Conservation (phyloP, 2,329 filamentous ascomycete genomes). For the Clarireedia hainanense region DNA sequence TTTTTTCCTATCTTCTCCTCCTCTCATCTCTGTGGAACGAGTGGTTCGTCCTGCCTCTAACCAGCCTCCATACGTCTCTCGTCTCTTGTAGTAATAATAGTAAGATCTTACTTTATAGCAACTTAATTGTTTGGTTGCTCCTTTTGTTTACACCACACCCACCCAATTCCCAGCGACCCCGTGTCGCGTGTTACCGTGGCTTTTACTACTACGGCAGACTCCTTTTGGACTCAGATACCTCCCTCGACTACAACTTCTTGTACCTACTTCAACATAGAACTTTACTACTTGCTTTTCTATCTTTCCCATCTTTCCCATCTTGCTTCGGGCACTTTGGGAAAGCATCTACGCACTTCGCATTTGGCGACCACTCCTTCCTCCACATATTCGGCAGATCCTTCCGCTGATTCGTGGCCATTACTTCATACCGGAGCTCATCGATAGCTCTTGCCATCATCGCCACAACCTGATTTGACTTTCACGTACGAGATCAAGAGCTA, state of each 20-base stretch:
- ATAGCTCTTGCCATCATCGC: constrained; percentile 1
- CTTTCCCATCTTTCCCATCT: not conserved
- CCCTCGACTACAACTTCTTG: not conserved
- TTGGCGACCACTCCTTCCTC: constrained; percentile 2
- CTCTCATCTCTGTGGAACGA: not conserved
- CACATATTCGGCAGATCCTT: constrained; percentile 5
- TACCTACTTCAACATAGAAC: not conserved
- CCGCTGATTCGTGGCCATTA: not conserved
- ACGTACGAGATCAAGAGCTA: constrained; percentile 2
- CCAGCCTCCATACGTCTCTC: too few relatives aligned
- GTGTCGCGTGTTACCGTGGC: constrained; percentile 5
- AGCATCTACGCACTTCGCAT: not conserved
- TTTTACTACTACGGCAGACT: not conserved
- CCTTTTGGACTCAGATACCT: constrained; percentile 2
- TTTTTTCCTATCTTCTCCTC: not conserved
- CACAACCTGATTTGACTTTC: constrained; percentile 4
- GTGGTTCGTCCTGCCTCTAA: not conserved
- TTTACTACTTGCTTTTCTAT: not conserved
- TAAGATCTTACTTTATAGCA: too few relatives aligned
- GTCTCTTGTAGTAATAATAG: too few relatives aligned
- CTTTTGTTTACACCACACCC: not conserved
- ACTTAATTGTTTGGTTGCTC: too few relatives aligned
- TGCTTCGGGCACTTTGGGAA: not conserved
- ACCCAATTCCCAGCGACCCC: not conserved
- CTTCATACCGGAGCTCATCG: not conserved